Evolutionary conservation across 768 basidiomycete genomes (phyloP).

Genomic region (Tylopilus intermedius): DNA sequence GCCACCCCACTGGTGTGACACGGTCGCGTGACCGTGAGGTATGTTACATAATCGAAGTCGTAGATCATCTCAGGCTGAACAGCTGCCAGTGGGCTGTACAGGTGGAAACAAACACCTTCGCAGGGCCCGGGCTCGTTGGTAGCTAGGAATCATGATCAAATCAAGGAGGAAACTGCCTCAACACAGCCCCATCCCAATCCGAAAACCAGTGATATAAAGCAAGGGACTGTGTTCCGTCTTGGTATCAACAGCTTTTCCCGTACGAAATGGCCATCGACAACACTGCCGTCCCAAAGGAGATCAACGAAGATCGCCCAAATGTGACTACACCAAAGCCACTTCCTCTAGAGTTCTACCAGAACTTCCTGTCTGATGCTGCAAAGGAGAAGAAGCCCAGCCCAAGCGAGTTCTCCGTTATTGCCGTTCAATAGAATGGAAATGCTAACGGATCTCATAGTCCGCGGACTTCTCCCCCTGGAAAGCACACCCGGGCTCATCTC

Average conservation of each 20-base stretch:
- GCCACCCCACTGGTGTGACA: too few species aligned
- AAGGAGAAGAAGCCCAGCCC: constrained; percentile 60
- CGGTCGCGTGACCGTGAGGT: too few species aligned
- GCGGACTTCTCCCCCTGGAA: constrained; percentile 75
- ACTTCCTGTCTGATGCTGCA: constrained; percentile 58
- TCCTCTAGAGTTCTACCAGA: constrained; percentile 49
- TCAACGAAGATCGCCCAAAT: background rate
- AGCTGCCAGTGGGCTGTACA: too few species aligned
- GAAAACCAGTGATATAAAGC: too few species aligned
- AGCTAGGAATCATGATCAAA: too few species aligned
- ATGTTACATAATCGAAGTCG: too few species aligned
- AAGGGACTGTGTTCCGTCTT: too few species aligned
- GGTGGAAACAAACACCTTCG: too few species aligned
- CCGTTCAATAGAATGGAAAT: background rate
- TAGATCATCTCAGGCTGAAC: too few species aligned
- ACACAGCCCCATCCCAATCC: constrained; percentile 1
- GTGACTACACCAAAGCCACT: constrained; percentile 25
- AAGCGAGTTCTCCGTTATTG: constrained; percentile 39
- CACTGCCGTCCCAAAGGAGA: background rate
- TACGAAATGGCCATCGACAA: constrained; percentile 4
- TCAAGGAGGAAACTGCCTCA: background rate
- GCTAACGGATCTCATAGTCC: constrained; percentile 38
- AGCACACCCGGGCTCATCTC: constrained; percentile 39
- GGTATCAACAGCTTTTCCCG: background rate
- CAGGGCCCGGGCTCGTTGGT: too few species aligned